A percentile compares a stretch with the other conserved stretches of the same genome.
Conservation (phyloP, 2,329 filamentous ascomycete genomes). For the Cercospora brassicicola region DNA sequence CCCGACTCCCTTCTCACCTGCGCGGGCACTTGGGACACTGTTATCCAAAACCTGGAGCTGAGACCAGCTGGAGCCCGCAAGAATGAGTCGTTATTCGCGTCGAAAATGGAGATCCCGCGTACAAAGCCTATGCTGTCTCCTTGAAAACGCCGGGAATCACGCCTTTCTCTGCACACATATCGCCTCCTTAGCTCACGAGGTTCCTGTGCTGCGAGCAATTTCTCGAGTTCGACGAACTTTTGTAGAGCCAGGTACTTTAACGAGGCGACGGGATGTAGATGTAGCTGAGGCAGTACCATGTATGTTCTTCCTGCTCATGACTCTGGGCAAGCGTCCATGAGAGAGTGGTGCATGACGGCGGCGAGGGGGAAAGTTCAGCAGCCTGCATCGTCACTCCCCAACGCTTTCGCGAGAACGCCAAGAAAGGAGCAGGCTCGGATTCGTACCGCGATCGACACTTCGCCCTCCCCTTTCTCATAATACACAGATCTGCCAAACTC, state of each 20-base stretch:
- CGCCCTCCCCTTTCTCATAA: neutral
- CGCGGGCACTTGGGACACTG: too few relatives aligned
- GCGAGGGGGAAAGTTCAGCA: too few relatives aligned
- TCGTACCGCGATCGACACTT: slow-evolving; percentile 6
- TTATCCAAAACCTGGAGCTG: neutral
- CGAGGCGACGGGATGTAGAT: neutral
- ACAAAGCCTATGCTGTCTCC: neutral
- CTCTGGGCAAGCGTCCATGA: neutral
- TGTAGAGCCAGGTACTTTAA: neutral
- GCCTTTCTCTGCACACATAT: neutral
- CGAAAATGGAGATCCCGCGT: neutral
- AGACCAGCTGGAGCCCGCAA: neutral
- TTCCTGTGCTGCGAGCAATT: neutral
- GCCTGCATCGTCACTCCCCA: neutral
- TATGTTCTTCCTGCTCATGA: neutral
- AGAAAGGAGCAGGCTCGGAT: neutral
- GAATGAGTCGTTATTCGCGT: neutral
- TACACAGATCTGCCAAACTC: neutral
- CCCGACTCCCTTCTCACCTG: neutral
- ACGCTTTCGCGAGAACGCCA: neutral
- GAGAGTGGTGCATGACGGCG: neutral
- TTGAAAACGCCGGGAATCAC: neutral
- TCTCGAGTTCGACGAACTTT: neutral
- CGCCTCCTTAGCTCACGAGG: neutral
- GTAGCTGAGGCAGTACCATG: neutral